Conservation (phyloP, 441 rosid genomes). For the Pelargonium citronellum region DNA sequence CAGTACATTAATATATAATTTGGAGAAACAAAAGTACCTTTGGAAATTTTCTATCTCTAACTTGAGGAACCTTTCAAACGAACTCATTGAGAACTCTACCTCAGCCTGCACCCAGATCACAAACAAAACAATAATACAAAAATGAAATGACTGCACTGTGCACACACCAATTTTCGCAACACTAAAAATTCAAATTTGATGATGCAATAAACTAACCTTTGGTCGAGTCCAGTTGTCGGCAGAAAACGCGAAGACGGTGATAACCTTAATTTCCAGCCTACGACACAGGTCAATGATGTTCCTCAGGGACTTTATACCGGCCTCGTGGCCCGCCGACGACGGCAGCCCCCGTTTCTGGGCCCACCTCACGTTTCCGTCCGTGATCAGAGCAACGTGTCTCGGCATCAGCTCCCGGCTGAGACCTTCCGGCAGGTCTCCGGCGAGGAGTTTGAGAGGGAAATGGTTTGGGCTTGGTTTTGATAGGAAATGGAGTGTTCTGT, state of each 20-base stretch:
- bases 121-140: background rate
- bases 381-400: slow-evolving; percentile 69
- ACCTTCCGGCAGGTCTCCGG: slow-evolving; percentile 9
- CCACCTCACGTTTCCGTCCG: slow-evolving; percentile 80
- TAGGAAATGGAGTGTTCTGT: slow-evolving; percentile 16
- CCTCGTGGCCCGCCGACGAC: slow-evolving; percentile 49
- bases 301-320: slow-evolving; percentile 47
- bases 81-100: slow-evolving; percentile 45
- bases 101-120: slow-evolving; percentile 48
- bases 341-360: slow-evolving; percentile 46
- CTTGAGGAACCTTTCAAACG: slow-evolving; percentile 40
- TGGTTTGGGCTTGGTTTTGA: slow-evolving; percentile 8
- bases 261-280: slow-evolving; percentile 48
- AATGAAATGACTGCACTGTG: too few species aligned
- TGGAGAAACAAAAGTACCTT: slow-evolving; percentile 23
- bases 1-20: too few species aligned
- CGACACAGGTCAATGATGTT: slow-evolving; percentile 40
- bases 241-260: slow-evolving; percentile 61
- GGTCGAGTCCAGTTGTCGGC: slow-evolving; percentile 62
- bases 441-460: slow-evolving; percentile 5
- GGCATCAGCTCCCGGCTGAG: slow-evolving; percentile 47
- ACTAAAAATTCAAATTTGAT: background rate
- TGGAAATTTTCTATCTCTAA: slow-evolving; percentile 32
- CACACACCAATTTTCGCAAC: too few species aligned
- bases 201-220: slow-evolving; percentile 25